Conservation (phyloP, 208 protist species). For the Zelonia costaricensis region DNA sequence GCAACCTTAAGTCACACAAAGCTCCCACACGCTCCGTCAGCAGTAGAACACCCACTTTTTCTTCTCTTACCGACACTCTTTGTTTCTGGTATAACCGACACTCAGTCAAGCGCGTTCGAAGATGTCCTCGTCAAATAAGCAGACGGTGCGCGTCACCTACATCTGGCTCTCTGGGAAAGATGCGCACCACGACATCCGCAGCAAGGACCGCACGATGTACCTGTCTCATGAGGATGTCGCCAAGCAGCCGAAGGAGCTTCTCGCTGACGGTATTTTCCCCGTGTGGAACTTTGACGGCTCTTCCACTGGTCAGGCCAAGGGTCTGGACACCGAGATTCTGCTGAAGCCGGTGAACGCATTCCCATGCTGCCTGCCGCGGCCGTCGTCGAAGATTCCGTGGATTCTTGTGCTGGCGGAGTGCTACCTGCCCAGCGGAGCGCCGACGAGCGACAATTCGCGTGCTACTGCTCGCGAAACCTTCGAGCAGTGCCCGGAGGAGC, state of each 20-base stretch:
- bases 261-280: constrained; percentile 79
- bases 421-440: constrained; percentile 89
- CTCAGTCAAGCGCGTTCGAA: neutral
- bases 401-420: constrained; percentile 92
- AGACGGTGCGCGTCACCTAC: constrained; percentile 73
- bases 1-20: too few species aligned
- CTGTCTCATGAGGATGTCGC: constrained; percentile 46
- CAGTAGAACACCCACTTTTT: neutral
- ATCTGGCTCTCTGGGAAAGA: constrained; percentile 86
- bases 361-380: constrained; percentile 67
- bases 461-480: constrained; percentile 84
- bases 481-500: constrained; percentile 66
- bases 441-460: constrained; percentile 93
- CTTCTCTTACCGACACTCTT: neutral
- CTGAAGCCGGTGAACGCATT: constrained; percentile 91
- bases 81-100: neutral
- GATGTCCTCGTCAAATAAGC: constrained; percentile 37
- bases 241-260: constrained; percentile 70
- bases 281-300: constrained; percentile 99
- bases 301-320: constrained; percentile 77
- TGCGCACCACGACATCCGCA: constrained; percentile 85
- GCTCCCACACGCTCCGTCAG: too few species aligned
- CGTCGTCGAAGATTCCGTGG: constrained; percentile 83
- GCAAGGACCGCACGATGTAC: constrained; percentile 87
- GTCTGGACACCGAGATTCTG: constrained; percentile 82